Evolutionary conservation across 306 rosid species (phyloP), one percentile per base, ranked within the genome.

Genomic region (Rosa multiflora): DNA sequence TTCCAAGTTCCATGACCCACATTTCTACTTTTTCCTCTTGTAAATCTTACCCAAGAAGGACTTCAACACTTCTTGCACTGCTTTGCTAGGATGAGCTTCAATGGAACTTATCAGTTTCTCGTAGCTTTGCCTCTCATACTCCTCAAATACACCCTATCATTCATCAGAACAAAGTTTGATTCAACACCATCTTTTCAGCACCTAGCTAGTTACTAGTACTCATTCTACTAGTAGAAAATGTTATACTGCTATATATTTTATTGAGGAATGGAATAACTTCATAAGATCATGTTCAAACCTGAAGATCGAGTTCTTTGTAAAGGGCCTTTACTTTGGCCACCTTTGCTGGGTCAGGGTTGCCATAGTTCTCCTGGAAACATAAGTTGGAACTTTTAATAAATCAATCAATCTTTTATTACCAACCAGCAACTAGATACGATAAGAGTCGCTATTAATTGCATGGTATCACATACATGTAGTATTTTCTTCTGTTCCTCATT

Each of bases 11-110:
- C 44, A 64, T 6, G 47, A n/a, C 20, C 21, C 48, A 39, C 4
- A 26, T 8, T 26, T 63, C 74, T 82, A 94, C 79, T 92, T 94
- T 85, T 87, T 89, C 88, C 97, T 88, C 89, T 88, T 91, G 91
- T 92, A 91, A 51, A 94, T 91, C 85, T 94, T 92, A 51, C 79
- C 92, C 88, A 94, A 88, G 86, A 94, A 92, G 59, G 93, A 92
- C 82, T 92, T 91, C 91, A 94, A 84, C 74, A 92, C 92, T 37
- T 89, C 95, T 79, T 91, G 99, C 76, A 94, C 92, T 73, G 93
- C 91, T 67, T 83, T 82, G 87, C 86, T 92, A 10, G 92, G 89
- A 76, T 91, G 97, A 84, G 84, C 90, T 85, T 92, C 95, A 80
- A 92, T 94, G 62, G 88, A 82, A 29, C 75, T 61, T 37, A 81